phyloP scores from a whole-genome alignment of 176 grass and related monocot genomes.

The Lolium multiflorum region DNA sequence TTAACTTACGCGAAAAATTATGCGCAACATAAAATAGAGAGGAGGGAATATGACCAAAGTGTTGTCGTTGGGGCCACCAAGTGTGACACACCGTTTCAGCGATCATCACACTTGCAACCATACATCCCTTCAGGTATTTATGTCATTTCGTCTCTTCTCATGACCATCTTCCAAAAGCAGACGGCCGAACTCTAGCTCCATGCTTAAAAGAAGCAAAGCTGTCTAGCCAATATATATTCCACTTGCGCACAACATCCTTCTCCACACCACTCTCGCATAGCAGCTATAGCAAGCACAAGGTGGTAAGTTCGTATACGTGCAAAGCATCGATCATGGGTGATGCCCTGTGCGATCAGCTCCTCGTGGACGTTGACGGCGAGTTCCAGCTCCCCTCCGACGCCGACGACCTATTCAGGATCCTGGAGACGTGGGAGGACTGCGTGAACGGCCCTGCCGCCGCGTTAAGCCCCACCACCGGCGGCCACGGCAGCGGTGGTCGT shows the following conservation, averaged over 20 bases:
- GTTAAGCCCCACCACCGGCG: background rate
- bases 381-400: constrained; percentile 36
- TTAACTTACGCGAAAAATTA: too few species aligned
- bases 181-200: constrained; percentile 35
- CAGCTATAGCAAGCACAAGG: background rate
- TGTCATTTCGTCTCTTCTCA: constrained; percentile 37
- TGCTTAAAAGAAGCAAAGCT: constrained; percentile 41
- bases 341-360: constrained; percentile 53
- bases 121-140: constrained; percentile 43
- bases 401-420: constrained; percentile 72
- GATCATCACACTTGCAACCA: background rate
- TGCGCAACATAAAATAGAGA: too few species aligned
- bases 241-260: constrained; percentile 8
- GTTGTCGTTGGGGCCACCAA: background rate
- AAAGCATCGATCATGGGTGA: constrained; percentile 42
- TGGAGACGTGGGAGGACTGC: constrained; percentile 69
- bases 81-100: background rate
- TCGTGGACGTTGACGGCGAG: constrained; percentile 47
- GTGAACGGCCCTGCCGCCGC: constrained; percentile 15
- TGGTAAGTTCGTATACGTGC: background rate
- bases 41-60: background rate
- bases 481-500: background rate
- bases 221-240: constrained; percentile 12
- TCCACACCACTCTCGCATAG: background rate
- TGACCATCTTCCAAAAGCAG: constrained; percentile 26